These are phyloP conservation scores for Nakaseomyces sp. DNA, from an alignment of 1,139 yeast genomes.

Conservation along the genomic window DNA sequence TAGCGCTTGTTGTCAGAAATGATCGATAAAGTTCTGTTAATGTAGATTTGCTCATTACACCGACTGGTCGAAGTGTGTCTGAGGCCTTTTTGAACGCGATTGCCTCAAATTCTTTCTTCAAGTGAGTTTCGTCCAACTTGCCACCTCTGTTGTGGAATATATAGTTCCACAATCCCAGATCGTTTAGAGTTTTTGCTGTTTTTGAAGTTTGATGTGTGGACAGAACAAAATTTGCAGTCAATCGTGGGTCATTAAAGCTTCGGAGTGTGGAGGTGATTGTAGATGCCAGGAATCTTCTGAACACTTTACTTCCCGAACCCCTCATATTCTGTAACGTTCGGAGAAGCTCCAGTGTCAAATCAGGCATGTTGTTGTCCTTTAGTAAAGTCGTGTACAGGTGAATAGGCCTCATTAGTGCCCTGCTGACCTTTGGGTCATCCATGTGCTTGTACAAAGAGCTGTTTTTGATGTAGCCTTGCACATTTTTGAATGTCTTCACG, in stretches of 20 bases:
- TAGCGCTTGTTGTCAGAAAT: slow-evolving; percentile 12
- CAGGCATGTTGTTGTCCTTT: slow-evolving; percentile 2
- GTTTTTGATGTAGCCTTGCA: slow-evolving; percentile 10
- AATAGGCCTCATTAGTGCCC: background rate
- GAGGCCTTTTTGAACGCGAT: background rate
- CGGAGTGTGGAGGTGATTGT: slow-evolving; percentile 15
- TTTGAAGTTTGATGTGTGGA: slow-evolving; percentile 14
- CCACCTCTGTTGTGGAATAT: slow-evolving; percentile 12
- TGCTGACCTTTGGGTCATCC: background rate
- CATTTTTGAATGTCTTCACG: slow-evolving; percentile 12
- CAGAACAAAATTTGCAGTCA: slow-evolving; percentile 18
- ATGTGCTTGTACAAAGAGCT: background rate
- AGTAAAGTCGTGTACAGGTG: background rate
- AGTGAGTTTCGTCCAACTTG: background rate
- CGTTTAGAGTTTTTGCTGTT: slow-evolving; percentile 16
- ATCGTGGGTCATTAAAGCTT: slow-evolving; percentile 24
- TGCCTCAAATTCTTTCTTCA: background rate
- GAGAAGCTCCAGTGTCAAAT: background rate
- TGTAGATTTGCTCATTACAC: background rate
- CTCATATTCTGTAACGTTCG: background rate
- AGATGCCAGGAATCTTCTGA: slow-evolving; percentile 11
- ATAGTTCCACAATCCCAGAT: slow-evolving; percentile 23
- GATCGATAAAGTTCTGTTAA: slow-evolving; percentile 23
- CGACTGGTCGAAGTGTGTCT: background rate
- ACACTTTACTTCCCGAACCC: slow-evolving; percentile 14